Conservation (phyloP, 1,139 yeast genomes). For the Blastobotrys proliferans region DNA sequence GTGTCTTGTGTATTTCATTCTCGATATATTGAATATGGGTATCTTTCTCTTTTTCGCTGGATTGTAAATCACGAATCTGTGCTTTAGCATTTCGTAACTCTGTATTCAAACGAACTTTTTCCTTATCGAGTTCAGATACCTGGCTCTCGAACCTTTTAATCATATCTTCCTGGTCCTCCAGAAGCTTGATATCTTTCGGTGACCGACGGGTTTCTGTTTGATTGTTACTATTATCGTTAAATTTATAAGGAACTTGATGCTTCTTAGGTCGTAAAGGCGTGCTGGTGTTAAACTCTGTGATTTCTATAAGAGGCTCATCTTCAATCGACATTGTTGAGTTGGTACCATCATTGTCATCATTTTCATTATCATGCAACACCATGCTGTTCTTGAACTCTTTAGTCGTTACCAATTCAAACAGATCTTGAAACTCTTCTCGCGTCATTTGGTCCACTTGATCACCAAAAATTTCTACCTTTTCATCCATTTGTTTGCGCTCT, state of each 20-base stretch:
- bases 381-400: slow-evolving; percentile 12
- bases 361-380: background rate
- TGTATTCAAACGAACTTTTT: slow-evolving; percentile 10
- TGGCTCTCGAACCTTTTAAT: slow-evolving; percentile 17
- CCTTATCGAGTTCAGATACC: slow-evolving; percentile 14
- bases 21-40: slow-evolving; percentile 18
- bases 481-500: slow-evolving; percentile 4
- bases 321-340: no score
- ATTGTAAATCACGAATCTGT: slow-evolving; percentile 16
- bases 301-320: slow-evolving; percentile 6
- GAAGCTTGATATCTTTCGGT: slow-evolving; percentile 5
- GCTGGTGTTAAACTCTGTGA: background rate
- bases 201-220: slow-evolving; percentile 8
- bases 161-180: slow-evolving; percentile 18
- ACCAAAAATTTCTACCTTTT: background rate
- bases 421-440: slow-evolving; percentile 11
- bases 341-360: background rate
- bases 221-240: background rate
- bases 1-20: slow-evolving; percentile 13
- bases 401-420: slow-evolving; percentile 11
- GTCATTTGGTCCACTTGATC: slow-evolving; percentile 7
- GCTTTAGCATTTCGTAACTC: slow-evolving; percentile 13
- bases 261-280: background rate
- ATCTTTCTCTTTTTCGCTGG: slow-evolving; percentile 15
- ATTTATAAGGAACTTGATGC: background rate